Conservation (phyloP, 140 eudicot genomes). For the Cichorium intybus region DNA sequence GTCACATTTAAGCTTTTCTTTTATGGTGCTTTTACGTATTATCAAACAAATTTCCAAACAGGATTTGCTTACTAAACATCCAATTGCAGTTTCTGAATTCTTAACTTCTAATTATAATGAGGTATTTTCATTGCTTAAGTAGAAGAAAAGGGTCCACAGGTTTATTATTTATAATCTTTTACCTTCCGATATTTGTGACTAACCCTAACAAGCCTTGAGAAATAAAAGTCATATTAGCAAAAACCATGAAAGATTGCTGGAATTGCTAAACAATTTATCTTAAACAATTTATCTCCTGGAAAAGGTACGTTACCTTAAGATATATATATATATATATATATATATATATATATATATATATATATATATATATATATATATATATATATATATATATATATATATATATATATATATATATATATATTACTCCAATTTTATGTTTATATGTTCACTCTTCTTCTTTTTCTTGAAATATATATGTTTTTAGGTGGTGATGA, state of each 20-base stretch:
- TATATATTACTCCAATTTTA: too few relatives aligned
- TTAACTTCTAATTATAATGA: slow-evolving; percentile 76
- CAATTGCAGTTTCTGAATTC: slow-evolving; percentile 67
- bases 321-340: too few relatives aligned
- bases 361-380: too few relatives aligned
- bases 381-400: too few relatives aligned
- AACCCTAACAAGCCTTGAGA: slow-evolving; percentile 97
- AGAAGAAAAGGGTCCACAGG: neutral
- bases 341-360: too few relatives aligned
- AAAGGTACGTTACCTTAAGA: slow-evolving; percentile 75
- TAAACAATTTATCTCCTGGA: slow-evolving; percentile 71
- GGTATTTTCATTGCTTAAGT: slow-evolving; percentile 35
- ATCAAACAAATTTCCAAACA: slow-evolving; percentile 27
- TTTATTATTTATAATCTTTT: slow-evolving; percentile 9
- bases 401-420: too few relatives aligned
- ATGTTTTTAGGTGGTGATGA: slow-evolving; percentile 70
- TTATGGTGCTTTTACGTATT: slow-evolving; percentile 24
- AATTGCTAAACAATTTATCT: too few relatives aligned
- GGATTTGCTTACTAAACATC: slow-evolving; percentile 93
- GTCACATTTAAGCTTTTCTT: slow-evolving; percentile 20
- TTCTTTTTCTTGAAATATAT: neutral
- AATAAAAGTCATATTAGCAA: slow-evolving; percentile 84
- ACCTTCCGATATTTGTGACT: slow-evolving; percentile 84
- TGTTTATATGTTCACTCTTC: slow-evolving; percentile 11
- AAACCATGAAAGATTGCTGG: slow-evolving; percentile 83